Base-by-base conservation (phyloP, 805 yeast species). In the Debaryomyces maramus region DNA sequence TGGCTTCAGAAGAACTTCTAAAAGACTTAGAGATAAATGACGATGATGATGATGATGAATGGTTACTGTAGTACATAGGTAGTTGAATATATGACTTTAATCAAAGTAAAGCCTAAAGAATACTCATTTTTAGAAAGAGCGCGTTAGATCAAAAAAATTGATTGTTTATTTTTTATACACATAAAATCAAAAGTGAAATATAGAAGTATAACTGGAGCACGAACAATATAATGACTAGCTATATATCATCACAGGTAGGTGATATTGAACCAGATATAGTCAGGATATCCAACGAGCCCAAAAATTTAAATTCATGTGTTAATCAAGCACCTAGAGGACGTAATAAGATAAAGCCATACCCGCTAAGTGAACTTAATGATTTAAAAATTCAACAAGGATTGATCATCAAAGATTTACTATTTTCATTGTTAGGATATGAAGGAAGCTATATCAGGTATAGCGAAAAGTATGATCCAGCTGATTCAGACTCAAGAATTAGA, bases 371-470 rank as follows among this genome's bases (percentile, higher is more conserved):
- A 38, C 56, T 74, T 29, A 55, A 53, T n/a, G 77, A 75, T 22
- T 55, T 72, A 3, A 68, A 75, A 34, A 72, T 74, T 3, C 96
- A 88, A 56, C 96, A 89, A 56, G 82, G 86, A 0, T 70, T 82
- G 18, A 73, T 93, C 1, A 68, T 85, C 11, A 72, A 77, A 42
- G 99, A 91, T 57, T 56, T 89, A 7, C 52, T 88, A 15, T 75
- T 73, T 50, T 83, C 86, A 1, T 57, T 93, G 10, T 50, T 81
- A 22, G 95, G 95, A 0, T 61, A 74, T 19, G 96, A 89, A 58
- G 97, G 97, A 0, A 70, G 72, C 15, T 88, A 85, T 53, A 78
- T 91, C 24, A 67, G 89, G 32, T 88, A 75, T 55, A 73, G 82
- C 22, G 84, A 79, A 31, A 67, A 72, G 15, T 87, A 77, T 53